Base-by-base conservation (phyloP, 768 basidiomycete species). In the Cystobasidium ongulense region DNA sequence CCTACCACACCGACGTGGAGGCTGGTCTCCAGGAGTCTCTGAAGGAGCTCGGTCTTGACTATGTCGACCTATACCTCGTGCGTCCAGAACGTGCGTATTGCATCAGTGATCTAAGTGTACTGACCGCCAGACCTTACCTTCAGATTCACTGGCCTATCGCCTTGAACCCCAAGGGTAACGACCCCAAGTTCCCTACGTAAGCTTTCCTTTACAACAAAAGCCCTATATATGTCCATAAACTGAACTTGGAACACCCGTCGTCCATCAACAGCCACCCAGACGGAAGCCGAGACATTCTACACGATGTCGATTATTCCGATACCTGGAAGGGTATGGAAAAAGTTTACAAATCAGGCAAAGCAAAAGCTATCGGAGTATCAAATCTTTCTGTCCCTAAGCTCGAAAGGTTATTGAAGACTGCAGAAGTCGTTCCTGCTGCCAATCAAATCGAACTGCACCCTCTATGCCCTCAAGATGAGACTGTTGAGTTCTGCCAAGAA, bases 111-210 rank as follows among this genome's bases (percentile, higher is more conserved):
- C 63, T 11, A 4, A 59, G 57, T 17, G 4, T n/a, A 77, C 76
- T 76, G 78, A 72, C 71, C 46, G 23, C 18, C 29, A 21, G 2
- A 11, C 25, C 72, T 21, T n/a, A 52, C 74, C 50, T 27, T 83
- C 90, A 73, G 87, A 21, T 90, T 85, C 89, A 90, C 81, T 90
- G 89, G 90, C 91, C 90, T 17, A 86, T 88, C 23, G 88, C 90
- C 38, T 86, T 90, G 86, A 86, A 80, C 72, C 77, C 85, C 13
- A 75, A 79, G n/a, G 78, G 78, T 31, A 79, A 78, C 61, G 77
- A 78, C 61, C 70, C 71, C 33, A 75, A 76, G 73, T 76, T 77
- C 63, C 77, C 77, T 0, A 73, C 39, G 36, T 25, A 54, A 54
- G 53, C 29, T 41, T 8, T 41, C 39, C 39, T 27, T 18, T 31